Conservation (phyloP, 768 basidiomycete species). For the Agaricus sinodeliciosus region DNA sequence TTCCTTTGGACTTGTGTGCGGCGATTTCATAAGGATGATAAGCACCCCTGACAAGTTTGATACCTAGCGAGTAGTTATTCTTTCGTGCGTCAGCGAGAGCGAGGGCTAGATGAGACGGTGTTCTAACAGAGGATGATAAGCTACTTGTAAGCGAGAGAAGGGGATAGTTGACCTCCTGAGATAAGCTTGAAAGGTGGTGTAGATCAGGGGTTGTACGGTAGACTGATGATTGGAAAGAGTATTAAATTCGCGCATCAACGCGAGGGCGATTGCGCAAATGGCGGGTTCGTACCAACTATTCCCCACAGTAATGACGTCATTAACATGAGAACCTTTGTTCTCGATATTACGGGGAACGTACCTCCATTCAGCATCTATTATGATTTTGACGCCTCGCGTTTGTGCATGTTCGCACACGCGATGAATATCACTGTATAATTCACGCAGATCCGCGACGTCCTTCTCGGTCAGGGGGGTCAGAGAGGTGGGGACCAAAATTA, state of each 20-base stretch:
- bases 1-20: constrained; percentile 30
- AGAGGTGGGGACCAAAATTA: constrained; percentile 32
- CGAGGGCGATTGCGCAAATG: constrained; percentile 70
- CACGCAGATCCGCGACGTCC: constrained; percentile 56
- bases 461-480: constrained; percentile 32
- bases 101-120: constrained; percentile 59
- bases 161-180: constrained; percentile 51
- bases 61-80: constrained; percentile 70
- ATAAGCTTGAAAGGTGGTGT: constrained; percentile 88
- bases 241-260: constrained; percentile 78
- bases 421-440: constrained; percentile 54
- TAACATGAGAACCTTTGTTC: background rate
- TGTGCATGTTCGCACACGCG: constrained; percentile 60
- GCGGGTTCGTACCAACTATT: constrained; percentile 71
- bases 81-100: constrained; percentile 58
- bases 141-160: background rate
- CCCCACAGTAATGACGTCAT: background rate
- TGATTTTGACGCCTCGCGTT: constrained; percentile 57
- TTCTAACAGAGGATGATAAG: constrained; percentile 31
- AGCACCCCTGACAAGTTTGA: constrained; percentile 91
- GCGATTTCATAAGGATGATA: constrained; percentile 76
- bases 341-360: constrained; percentile 17
- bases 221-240: constrained; percentile 19
- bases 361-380: constrained; percentile 85
- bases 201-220: constrained; percentile 55